A percentile compares a stretch with the other conserved stretches of the same genome.
Evolutionary conservation across 139 green algal species (phyloP).

Genomic region (Chlorella sp.): DNA sequence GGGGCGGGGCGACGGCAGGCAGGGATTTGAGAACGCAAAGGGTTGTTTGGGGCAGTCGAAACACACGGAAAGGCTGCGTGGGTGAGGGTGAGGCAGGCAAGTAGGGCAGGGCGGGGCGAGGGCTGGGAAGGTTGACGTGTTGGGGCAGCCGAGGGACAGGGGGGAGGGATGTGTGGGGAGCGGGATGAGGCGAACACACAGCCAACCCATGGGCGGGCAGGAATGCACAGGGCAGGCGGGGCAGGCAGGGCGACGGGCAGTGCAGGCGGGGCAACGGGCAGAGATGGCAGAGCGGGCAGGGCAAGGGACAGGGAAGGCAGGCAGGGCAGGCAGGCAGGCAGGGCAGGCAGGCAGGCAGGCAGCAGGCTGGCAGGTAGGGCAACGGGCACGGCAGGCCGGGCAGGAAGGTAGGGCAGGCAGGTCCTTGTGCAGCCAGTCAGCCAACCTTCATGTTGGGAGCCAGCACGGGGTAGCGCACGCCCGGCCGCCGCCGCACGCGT

Average conservation of each 20-base stretch:
- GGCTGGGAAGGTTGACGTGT: too few relatives aligned
- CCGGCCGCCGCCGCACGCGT: conserved; percentile 49
- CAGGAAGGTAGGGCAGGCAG: not conserved
- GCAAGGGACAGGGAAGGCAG: not conserved
- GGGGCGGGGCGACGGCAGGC: not conserved
- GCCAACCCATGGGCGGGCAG: too few relatives aligned
- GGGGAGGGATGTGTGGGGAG: too few relatives aligned
- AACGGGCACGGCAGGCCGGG: not conserved
- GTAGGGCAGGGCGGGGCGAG: too few relatives aligned
- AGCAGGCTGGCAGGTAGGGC: too few relatives aligned
- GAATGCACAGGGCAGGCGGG: not conserved
- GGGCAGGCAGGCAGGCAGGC: not conserved
- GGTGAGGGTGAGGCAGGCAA: too few relatives aligned
- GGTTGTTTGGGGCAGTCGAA: too few relatives aligned
- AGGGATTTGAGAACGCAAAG: too few relatives aligned
- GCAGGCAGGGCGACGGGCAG: not conserved
- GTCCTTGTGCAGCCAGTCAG: not conserved
- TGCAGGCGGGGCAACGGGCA: not conserved
- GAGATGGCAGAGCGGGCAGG: not conserved
- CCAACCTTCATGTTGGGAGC: conserved; percentile 85
- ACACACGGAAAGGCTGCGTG: too few relatives aligned
- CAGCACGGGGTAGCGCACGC: conserved; percentile 82
- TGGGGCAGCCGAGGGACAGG: too few relatives aligned
- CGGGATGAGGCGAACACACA: too few relatives aligned
- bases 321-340: not conserved